phyloP scores from a whole-genome alignment of 345 rosid genomes.

The Nasturtium officinale region DNA sequence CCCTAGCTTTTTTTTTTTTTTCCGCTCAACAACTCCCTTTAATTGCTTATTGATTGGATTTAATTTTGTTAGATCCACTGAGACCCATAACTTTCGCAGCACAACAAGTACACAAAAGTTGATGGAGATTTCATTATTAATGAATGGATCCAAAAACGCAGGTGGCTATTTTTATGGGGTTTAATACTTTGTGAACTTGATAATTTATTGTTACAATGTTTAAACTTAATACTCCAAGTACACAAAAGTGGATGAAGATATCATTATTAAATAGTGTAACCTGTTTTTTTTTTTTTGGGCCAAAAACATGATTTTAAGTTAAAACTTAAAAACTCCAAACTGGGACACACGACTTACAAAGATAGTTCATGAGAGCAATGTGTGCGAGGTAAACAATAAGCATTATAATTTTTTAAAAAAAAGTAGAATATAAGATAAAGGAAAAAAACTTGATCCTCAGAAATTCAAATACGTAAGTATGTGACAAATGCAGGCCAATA shows the following conservation, averaged over 20 bases:
- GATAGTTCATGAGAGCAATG: not conserved
- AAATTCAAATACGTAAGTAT: too few species aligned
- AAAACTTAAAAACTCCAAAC: not conserved
- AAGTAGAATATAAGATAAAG: too few species aligned
- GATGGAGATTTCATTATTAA: conserved; percentile 21
- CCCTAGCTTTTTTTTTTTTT: not conserved
- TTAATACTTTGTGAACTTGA: conserved; percentile 5
- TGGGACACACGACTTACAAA: not conserved
- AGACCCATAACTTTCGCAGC: conserved; percentile 41
- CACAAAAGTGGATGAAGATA: too few species aligned
- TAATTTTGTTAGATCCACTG: conserved; percentile 29
- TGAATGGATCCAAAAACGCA: conserved; percentile 8
- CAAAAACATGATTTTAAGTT: not conserved
- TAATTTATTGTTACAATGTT: not conserved
- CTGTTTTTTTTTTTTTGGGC: not conserved
- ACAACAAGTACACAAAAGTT: conserved; percentile 37
- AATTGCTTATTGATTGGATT: conserved; percentile 11
- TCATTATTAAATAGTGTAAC: too few species aligned
- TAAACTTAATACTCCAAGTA: too few species aligned
- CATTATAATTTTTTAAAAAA: too few species aligned
- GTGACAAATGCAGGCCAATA: too few species aligned
- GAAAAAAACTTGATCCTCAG: too few species aligned
- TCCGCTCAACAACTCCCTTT: conserved; percentile 14
- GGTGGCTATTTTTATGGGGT: conserved; percentile 18
- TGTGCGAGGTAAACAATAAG: too few species aligned